phyloP scores from a whole-genome alignment of 2,329 filamentous ascomycete genomes.

The Magnaporthales sp. region DNA sequence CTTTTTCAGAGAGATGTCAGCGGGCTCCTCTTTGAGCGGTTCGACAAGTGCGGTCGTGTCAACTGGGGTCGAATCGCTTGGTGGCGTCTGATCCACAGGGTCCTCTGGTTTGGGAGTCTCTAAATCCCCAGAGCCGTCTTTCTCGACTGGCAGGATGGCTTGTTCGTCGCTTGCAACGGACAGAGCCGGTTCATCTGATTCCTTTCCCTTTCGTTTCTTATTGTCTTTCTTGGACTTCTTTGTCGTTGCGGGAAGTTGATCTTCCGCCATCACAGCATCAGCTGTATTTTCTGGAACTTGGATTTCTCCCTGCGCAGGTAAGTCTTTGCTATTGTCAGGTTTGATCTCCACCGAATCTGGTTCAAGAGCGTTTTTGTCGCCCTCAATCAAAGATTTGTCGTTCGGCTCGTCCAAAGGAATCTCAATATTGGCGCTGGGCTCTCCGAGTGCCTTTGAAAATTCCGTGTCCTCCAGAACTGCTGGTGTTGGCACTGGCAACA shows the following conservation, averaged over 20 bases:
- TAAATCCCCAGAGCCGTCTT: slow-evolving; percentile 10
- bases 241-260: slow-evolving; percentile 10
- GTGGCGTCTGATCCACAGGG: background rate
- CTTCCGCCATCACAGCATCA: slow-evolving; percentile 10
- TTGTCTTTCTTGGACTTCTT: slow-evolving; percentile 18
- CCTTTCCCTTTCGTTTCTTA: slow-evolving; percentile 5
- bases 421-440: background rate
- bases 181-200: background rate
- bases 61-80: background rate
- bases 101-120: background rate
- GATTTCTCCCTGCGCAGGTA: background rate
- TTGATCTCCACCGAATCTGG: background rate
- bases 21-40: slow-evolving; percentile 8
- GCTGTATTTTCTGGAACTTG: background rate
- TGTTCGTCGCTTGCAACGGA: background rate
- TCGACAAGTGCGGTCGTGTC: background rate
- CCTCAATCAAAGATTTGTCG: background rate
- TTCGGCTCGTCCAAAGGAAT: background rate
- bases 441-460: background rate
- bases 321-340: background rate
- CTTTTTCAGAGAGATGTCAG: slow-evolving; percentile 19
- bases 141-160: background rate
- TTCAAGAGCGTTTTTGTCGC: background rate
- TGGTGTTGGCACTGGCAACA: background rate
- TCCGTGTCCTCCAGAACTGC: background rate